Conservation (phyloP, 108 stramenopile genomes). For the Cylindrotheca fusiformis region DNA sequence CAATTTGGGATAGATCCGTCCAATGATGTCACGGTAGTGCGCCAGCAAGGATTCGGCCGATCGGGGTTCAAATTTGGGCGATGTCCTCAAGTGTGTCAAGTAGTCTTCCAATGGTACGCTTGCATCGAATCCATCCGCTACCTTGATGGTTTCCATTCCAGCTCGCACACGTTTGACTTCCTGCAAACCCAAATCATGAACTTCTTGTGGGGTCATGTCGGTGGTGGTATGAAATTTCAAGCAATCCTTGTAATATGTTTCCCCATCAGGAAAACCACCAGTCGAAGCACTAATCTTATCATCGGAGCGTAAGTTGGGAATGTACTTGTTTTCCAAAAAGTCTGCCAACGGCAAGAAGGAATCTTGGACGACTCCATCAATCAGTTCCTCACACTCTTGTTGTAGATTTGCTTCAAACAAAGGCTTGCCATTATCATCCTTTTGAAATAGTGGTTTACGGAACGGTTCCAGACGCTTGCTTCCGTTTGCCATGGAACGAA, state of each 20-base stretch:
- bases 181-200: slow-evolving; percentile 52
- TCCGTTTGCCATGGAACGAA: slow-evolving; percentile 29
- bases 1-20: slow-evolving; percentile 37
- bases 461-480: slow-evolving; percentile 26
- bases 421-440: slow-evolving; percentile 3
- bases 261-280: slow-evolving; percentile 51
- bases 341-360: slow-evolving; percentile 30
- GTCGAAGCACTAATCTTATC: slow-evolving; percentile 46
- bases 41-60: slow-evolving; percentile 34
- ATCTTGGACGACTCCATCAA: slow-evolving; percentile 7
- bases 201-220: slow-evolving; percentile 45
- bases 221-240: slow-evolving; percentile 59
- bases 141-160: slow-evolving; percentile 45
- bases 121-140: slow-evolving; percentile 38
- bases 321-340: slow-evolving; percentile 50
- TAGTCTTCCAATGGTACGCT: slow-evolving; percentile 35
- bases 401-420: slow-evolving; percentile 20
- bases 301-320: slow-evolving; percentile 41
- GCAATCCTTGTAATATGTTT: slow-evolving; percentile 45
- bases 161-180: slow-evolving; percentile 41
- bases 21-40: slow-evolving; percentile 48
- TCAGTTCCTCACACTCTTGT: slow-evolving; percentile 13
- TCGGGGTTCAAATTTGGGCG: slow-evolving; percentile 35
- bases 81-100: slow-evolving; percentile 39
- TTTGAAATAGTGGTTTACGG: slow-evolving; percentile 14